phyloP scores from a whole-genome alignment of 2,329 filamentous ascomycete species.

The Alternaria longipes region DNA sequence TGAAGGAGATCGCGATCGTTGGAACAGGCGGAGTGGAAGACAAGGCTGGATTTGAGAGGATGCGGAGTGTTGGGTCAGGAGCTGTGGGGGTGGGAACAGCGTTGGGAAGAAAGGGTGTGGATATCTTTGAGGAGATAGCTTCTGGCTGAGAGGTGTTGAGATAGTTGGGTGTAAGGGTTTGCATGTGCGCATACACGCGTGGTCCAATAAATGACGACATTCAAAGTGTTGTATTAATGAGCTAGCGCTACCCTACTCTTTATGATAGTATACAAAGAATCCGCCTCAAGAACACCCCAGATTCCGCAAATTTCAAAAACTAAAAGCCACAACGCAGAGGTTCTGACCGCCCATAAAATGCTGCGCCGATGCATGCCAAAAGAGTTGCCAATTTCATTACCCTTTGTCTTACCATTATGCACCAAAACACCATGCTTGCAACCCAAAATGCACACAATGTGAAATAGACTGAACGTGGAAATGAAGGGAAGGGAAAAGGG shows the following conservation, averaged over 20 bases:
- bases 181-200: no score
- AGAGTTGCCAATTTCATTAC: constrained; percentile 17
- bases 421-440: constrained; percentile 20
- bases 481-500: background rate
- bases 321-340: background rate
- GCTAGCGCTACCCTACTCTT: constrained; percentile 5
- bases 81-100: constrained; percentile 74
- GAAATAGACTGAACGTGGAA: constrained; percentile 1
- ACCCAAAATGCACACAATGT: background rate
- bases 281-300: background rate
- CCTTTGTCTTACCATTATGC: constrained; percentile 17
- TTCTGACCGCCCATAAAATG: constrained; percentile 11
- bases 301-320: background rate
- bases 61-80: constrained; percentile 69
- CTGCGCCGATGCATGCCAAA: constrained; percentile 16
- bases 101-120: constrained; percentile 69
- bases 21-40: constrained; percentile 78
- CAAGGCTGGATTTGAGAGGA: constrained; percentile 68
- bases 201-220: background rate
- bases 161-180: no score
- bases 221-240: constrained; percentile 1
- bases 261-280: background rate
- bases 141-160: no score
- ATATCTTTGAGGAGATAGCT: constrained; percentile 69
- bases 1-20: constrained; percentile 69